These are phyloP conservation scores for Cercospora janseana DNA, from an alignment of 2,329 filamentous ascomycete genomes.

Conservation along the genomic window DNA sequence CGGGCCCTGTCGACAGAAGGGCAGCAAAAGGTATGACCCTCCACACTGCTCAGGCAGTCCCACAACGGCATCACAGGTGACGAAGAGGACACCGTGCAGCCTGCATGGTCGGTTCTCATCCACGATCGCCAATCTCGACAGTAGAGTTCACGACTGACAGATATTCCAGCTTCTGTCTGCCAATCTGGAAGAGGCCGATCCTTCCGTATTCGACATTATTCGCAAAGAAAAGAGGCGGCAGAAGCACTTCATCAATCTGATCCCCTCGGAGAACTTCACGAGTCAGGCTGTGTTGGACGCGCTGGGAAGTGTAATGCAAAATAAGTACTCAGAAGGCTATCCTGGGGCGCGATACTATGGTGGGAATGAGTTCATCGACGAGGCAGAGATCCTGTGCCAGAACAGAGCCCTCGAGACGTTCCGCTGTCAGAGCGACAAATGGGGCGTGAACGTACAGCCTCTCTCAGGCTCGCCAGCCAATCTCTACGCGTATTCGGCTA, in stretches of 20 bases:
- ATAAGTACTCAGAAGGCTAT: conserved; percentile 99
- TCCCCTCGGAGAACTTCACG: conserved; percentile 93
- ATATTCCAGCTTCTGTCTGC: conserved; percentile 70
- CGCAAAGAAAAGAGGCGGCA: conserved; percentile 95
- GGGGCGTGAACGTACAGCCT: conserved; percentile 97
- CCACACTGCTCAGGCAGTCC: too few species aligned
- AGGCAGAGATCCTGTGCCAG: conserved; percentile 93
- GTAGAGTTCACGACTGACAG: conserved; percentile 15
- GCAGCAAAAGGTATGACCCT: conserved; percentile 53
- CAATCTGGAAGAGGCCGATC: conserved; percentile 79
- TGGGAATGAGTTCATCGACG: conserved; percentile 97
- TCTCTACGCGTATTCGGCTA: conserved; percentile 94
- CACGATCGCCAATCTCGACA: too few species aligned
- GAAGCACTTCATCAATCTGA: conserved; percentile 97
- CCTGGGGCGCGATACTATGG: conserved; percentile 98
- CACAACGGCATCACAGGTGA: background rate
- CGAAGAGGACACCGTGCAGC: background rate
- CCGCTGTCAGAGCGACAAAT: conserved; percentile 79
- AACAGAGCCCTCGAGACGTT: conserved; percentile 88
- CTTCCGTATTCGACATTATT: conserved; percentile 81
- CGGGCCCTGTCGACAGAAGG: conserved; percentile 45
- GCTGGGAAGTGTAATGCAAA: conserved; percentile 91
- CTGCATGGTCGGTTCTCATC: too few species aligned
- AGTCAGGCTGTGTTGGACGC: conserved; percentile 90
- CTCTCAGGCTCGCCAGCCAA: conserved; percentile 81